Base-by-base conservation (phyloP, 1,284 basidiomycete genomes). In the Fomes fomentarius region DNA sequence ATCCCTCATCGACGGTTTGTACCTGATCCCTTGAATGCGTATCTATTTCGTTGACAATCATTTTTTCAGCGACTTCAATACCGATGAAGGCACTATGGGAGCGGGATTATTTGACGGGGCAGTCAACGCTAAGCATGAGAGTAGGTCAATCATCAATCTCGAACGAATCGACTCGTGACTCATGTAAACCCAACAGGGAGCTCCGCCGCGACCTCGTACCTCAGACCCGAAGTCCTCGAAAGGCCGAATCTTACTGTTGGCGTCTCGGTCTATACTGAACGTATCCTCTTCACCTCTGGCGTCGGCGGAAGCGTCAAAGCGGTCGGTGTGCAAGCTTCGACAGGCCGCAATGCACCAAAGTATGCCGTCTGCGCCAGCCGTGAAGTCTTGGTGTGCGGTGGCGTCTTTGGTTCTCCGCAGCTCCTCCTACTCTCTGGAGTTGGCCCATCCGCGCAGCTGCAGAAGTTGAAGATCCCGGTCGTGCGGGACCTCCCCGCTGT, bases 381-480 rank as follows among this genome's bases (percentile, higher is more conserved):
- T 30, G 76, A 78, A 52, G 68, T 79, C 19, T 68, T 77, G 17
- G 55, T 82, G 1, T 73, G 72, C 46, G 75, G 72, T 3, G 81
- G 79, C 4, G 58, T 73, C 1, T 65, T 82, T 42, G 71, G 74
- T 22, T 75, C 76, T 6, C 78, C 81, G 14, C 75, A 76, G 28
- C 63, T 82, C 2, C 71, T 83, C 4, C 69, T 81, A 57, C 69
- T 81, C 14, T 80, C 77, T 11, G 81, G 80, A 11, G 71, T 82
- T 46, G 81, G 81, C 1, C 71, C 75, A 44, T 55, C 68, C 28
- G 52, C 58, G 8, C 67, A 76, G 2, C 63, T 83, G 3, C 45
- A 63, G 35, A 60, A 64, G 31, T 59, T 74, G 10, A 72, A 70
- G n/a, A 75, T 81, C 40, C 66, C 67, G 1, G 52, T 71, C 1